These are phyloP conservation scores for Voacanga thouarsii DNA, from an alignment of 257 asterid species.

Conservation along the genomic window DNA sequence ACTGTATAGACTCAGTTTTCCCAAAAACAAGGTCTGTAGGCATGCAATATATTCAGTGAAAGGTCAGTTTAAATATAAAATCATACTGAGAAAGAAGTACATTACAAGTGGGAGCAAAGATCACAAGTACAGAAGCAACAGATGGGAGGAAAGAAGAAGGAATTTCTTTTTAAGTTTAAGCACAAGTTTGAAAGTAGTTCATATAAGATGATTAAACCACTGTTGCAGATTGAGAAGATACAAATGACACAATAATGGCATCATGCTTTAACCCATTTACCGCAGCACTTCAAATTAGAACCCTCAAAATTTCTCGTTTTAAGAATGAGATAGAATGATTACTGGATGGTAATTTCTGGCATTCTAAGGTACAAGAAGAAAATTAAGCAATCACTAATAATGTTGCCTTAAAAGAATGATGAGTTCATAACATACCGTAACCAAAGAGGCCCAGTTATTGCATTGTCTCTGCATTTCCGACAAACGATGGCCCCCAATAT, in stretches of 20 bases:
- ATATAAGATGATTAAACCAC: background rate
- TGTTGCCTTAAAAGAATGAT: background rate
- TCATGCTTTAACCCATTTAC: background rate
- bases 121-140: background rate
- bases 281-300: background rate
- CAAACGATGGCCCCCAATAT: conserved; percentile 39
- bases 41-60: background rate
- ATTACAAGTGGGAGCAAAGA: background rate
- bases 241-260: background rate
- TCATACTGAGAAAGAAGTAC: background rate
- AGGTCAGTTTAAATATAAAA: background rate
- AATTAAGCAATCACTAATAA: background rate
- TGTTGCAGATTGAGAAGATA: background rate
- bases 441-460: conserved; percentile 59
- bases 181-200: background rate
- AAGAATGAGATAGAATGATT: too few species aligned
- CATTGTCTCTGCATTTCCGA: conserved; percentile 57
- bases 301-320: too few species aligned
- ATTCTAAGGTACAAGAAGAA: too few species aligned
- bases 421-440: conserved; percentile 49
- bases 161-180: background rate
- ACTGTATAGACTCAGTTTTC: background rate
- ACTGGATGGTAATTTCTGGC: too few species aligned
- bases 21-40: background rate
- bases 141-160: background rate